Evolutionary conservation across 1,284 basidiomycete species (phyloP).

Genomic region (Naganishia liquefaciens): DNA sequence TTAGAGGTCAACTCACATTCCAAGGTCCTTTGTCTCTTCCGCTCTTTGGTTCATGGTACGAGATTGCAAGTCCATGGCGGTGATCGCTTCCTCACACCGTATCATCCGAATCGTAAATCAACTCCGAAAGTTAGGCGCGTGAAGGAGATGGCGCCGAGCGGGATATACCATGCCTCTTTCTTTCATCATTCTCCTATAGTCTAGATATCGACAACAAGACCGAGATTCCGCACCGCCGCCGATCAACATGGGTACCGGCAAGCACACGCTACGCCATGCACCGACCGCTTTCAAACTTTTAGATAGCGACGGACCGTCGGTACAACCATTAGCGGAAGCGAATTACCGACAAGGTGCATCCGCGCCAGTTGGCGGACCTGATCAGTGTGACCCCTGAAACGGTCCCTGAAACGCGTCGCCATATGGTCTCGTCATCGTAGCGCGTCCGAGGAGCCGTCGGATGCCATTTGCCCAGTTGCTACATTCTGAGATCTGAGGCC

Average conservation of each 20-base stretch:
- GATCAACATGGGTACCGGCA: neutral
- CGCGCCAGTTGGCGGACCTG: too few species aligned
- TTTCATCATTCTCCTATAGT: too few species aligned
- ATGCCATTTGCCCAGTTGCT: too few species aligned
- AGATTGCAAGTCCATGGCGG: neutral
- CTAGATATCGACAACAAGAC: too few species aligned
- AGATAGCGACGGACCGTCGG: slow-evolving; percentile 10
- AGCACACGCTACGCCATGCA: neutral
- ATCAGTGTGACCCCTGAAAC: too few species aligned
- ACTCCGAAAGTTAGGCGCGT: neutral
- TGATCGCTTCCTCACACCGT: neutral
- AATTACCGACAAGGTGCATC: too few species aligned
- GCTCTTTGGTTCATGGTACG: neutral
- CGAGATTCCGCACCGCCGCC: neutral
- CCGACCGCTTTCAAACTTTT: neutral
- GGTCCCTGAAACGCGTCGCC: too few species aligned
- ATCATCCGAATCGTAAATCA: neutral
- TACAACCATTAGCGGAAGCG: neutral
- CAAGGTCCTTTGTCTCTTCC: slow-evolving; percentile 4
- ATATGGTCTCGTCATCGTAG: too few species aligned
- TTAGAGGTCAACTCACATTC: slow-evolving; percentile 10
- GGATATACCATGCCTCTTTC: too few species aligned
- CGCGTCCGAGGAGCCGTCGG: too few species aligned
- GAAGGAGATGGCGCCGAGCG: neutral
- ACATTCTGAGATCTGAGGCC: neutral